Evolutionary conservation across 208 protist species (phyloP).

Genomic region (Angomonas desouzai): DNA sequence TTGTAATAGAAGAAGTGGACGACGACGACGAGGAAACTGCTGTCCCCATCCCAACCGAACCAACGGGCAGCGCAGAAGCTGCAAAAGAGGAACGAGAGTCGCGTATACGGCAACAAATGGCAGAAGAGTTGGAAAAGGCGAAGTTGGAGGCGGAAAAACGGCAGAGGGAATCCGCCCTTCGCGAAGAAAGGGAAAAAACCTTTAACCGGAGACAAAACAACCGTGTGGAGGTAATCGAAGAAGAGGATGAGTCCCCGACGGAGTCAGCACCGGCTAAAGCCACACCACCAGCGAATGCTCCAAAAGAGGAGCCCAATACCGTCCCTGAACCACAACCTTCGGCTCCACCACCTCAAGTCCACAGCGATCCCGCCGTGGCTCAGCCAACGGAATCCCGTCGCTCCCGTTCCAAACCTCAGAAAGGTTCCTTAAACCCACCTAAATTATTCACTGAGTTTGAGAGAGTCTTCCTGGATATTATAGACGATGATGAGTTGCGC

Average conservation of each 20-base stretch:
- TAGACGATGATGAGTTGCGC: constrained; percentile 55
- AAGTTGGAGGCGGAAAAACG: constrained; percentile 43
- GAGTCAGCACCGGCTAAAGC: constrained; percentile 11
- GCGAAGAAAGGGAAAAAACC: constrained; percentile 28
- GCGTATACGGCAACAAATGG: constrained; percentile 13
- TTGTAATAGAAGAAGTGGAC: constrained; percentile 81
- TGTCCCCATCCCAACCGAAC: background rate
- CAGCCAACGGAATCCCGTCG: constrained; percentile 20
- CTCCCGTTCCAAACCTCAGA: constrained; percentile 27
- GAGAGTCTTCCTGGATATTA: constrained; percentile 64
- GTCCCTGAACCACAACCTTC: background rate
- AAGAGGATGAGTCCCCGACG: constrained; percentile 36
- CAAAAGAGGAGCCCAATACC: background rate
- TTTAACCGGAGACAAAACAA: constrained; percentile 30
- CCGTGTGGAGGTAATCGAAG: constrained; percentile 77
- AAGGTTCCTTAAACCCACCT: constrained; percentile 62
- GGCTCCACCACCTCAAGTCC: background rate
- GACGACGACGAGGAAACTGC: constrained; percentile 21
- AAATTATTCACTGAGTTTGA: constrained; percentile 87
- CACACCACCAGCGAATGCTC: background rate
- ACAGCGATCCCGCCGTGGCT: background rate
- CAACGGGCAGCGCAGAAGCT: background rate
- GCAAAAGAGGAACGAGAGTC: constrained; percentile 15
- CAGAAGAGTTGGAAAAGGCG: constrained; percentile 13
- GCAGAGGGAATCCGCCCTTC: constrained; percentile 21